Base-by-base conservation (phyloP, 306 rosid genomes). In the Albizia julibrissin region DNA sequence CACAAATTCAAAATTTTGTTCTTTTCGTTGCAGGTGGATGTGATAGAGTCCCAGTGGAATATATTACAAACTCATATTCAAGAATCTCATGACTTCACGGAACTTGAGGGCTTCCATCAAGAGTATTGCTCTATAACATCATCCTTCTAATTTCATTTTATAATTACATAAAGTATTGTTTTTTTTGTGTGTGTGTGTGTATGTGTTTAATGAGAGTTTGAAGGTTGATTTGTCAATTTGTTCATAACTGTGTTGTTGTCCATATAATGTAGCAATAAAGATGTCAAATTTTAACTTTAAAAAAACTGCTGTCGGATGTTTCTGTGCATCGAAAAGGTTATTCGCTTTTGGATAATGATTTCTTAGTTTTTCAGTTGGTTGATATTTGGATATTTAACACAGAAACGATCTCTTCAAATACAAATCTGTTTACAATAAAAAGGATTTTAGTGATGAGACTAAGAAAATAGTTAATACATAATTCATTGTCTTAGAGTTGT, bases 21-120 rank as follows among this genome's bases (percentile, higher is more conserved):
- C 49, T 77, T 75, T 84, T 72, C 61, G n/a, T 83, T 79, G 78
- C 86, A 95, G 99, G 99, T 92, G 87, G 99, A 95, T 81, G 97
- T 95, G 56, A 92, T 93, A 86, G 99, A 95, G 92, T 92, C 98
- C 67, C 98, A 93, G 29, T 93, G 99, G 98, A 93, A 93, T 73
- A 91, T 92, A 84, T 89, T 95, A 88, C 98, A 95, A 85, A 89
- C 90, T 78, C 98, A 85, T 80, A 93, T 95, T 87, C 97, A 93
- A 88, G 92, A 93, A 54, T 95, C 98, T 82, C 97, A 88, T 6
- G 99, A 95, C 82, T 93, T 95, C 61, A 95, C 93, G 9, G 94
- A 91, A 85, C 97, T 95, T 29, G 99, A 92, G 81, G 97, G 92
- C 65, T 89, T 89, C 80, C 98, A 93, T 88, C 99, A 92, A 82